Evolutionary conservation across 805 yeast genomes (phyloP).

Genomic region (Lipomyces starkeyi): DNA sequence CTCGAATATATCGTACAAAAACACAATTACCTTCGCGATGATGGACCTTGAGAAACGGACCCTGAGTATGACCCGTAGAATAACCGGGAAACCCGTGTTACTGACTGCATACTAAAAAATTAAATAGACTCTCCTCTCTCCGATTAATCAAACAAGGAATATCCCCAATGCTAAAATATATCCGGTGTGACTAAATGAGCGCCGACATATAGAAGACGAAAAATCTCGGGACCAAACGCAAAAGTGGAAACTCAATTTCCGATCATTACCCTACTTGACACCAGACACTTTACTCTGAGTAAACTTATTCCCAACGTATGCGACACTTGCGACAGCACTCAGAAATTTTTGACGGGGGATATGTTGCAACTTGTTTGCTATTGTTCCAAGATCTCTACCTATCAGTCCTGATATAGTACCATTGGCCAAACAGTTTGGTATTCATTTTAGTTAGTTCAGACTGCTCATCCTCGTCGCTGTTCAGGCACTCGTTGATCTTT

Average conservation of each 20-base stretch:
- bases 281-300: neutral
- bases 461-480: neutral
- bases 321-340: too few relatives aligned
- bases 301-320: too few relatives aligned
- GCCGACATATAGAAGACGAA: constrained; percentile 13
- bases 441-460: neutral
- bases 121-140: neutral
- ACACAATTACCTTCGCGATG: neutral
- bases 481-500: neutral
- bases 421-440: neutral
- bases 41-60: neutral
- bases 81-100: neutral
- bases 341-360: neutral
- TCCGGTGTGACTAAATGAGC: neutral
- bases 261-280: neutral
- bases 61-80: neutral
- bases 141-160: neutral
- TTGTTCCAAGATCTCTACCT: neutral
- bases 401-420: neutral
- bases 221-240: constrained; percentile 16
- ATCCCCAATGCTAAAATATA: neutral
- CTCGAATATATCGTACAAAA: neutral
- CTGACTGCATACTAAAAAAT: neutral
- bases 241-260: neutral
- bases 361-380: neutral